A percentile compares a stretch with the other conserved stretches of the same genome.
Conservation (phyloP, 495 filamentous ascomycete genomes). For the Aspergillus leporis region DNA sequence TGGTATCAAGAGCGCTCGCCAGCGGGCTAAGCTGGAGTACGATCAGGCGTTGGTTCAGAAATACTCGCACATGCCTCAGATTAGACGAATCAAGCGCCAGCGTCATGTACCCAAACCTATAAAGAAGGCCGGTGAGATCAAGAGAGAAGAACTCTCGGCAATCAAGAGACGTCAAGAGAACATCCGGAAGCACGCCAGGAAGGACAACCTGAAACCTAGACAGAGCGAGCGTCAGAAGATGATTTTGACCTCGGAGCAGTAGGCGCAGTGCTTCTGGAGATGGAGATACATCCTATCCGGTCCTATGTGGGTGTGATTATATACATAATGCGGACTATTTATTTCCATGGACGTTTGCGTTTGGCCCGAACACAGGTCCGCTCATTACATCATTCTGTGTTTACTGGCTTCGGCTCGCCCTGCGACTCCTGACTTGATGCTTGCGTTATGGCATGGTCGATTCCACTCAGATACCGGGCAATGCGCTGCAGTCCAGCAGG, state of each 20-base stretch:
- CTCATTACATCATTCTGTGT: constrained; percentile 21
- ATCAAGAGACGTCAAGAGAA: constrained; percentile 94
- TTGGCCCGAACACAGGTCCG: not conserved
- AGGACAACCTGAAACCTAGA: constrained; percentile 66
- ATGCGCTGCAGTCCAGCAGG: constrained; percentile 71
- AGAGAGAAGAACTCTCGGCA: constrained; percentile 80
- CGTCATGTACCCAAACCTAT: constrained; percentile 89
- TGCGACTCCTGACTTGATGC: constrained; percentile 16
- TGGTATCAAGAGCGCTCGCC: constrained; percentile 79
- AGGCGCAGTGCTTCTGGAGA: constrained; percentile 20
- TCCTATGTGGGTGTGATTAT: constrained; percentile 5
- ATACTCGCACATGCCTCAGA: constrained; percentile 95
- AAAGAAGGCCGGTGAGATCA: constrained; percentile 98
- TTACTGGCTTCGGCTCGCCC: constrained; percentile 16
- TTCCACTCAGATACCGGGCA: constrained; percentile 65
- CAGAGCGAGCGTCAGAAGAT: constrained; percentile 90
- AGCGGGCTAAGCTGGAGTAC: constrained; percentile 88
- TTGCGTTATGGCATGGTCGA: constrained; percentile 68
- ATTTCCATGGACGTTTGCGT: constrained; percentile 1
- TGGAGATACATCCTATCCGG: constrained; percentile 1
- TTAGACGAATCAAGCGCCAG: constrained; percentile 84
- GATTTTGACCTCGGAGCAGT: constrained; percentile 76
- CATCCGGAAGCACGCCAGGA: constrained; percentile 84
- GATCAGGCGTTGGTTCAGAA: constrained; percentile 80
- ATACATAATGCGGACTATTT: constrained; percentile 13